Conservation (phyloP, 768 basidiomycete species). For the Polyporus arcularius region DNA sequence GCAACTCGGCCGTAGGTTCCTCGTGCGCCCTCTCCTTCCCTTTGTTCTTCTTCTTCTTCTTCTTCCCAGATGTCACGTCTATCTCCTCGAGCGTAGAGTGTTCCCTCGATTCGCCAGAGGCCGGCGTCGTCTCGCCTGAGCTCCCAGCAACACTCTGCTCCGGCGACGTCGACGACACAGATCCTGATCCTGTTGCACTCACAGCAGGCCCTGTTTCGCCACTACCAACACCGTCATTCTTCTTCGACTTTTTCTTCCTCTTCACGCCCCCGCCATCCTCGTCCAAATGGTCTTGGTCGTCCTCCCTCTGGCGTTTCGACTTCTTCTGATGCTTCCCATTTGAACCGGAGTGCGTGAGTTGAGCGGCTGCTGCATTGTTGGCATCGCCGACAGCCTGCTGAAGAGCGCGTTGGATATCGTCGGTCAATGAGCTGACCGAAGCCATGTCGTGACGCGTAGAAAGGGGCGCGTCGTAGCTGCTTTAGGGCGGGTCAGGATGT, state of each 20-base stretch:
- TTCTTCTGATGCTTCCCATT: slow-evolving; percentile 25
- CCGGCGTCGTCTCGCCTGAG: slow-evolving; percentile 35
- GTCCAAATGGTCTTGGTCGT: neutral
- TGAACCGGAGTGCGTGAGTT: slow-evolving; percentile 15
- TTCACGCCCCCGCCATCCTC: slow-evolving; percentile 22
- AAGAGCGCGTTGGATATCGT: slow-evolving; percentile 52
- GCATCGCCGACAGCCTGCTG: slow-evolving; percentile 50
- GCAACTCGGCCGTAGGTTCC: slow-evolving; percentile 12
- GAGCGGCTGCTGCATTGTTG: slow-evolving; percentile 38
- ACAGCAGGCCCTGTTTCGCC: slow-evolving; percentile 16
- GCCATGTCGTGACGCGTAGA: slow-evolving; percentile 18
- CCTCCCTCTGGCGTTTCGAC: slow-evolving; percentile 37
- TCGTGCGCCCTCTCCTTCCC: slow-evolving; percentile 39
- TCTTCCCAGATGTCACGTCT: slow-evolving; percentile 2
- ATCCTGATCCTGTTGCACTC: neutral
- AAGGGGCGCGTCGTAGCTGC: slow-evolving; percentile 7
- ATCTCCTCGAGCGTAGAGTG: neutral
- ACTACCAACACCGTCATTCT: slow-evolving; percentile 11
- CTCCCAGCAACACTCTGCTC: slow-evolving; percentile 1
- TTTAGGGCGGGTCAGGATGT: slow-evolving; percentile 44
- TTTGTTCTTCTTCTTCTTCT: slow-evolving; percentile 37
- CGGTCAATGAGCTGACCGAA: slow-evolving; percentile 35
- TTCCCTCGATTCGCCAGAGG: slow-evolving; percentile 19
- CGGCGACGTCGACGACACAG: neutral
- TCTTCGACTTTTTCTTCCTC: slow-evolving; percentile 38